These are phyloP conservation scores for Blastomyces parvus DNA, from an alignment of 2,329 filamentous ascomycete species.

Conservation along the genomic window DNA sequence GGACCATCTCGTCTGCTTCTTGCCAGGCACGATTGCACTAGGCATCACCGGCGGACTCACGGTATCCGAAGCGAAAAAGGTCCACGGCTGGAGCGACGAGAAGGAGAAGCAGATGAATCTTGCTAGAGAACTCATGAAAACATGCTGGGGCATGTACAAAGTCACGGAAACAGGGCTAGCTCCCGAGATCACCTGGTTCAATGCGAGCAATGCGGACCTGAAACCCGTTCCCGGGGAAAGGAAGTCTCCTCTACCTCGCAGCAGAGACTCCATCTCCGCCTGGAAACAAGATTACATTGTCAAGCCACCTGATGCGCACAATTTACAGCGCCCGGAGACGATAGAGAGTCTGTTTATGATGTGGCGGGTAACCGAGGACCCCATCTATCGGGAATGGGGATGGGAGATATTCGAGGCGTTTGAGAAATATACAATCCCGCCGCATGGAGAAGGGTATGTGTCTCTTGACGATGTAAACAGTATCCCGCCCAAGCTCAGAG, in stretches of 20 bases:
- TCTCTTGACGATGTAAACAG: slow-evolving; percentile 65
- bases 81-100: slow-evolving; percentile 61
- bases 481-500: slow-evolving; percentile 58
- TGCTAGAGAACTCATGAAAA: slow-evolving; percentile 84
- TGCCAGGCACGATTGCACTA: slow-evolving; percentile 90
- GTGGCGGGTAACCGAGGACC: slow-evolving; percentile 92
- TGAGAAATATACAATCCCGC: slow-evolving; percentile 58
- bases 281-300: slow-evolving; percentile 76
- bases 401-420: slow-evolving; percentile 98
- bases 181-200: slow-evolving; percentile 87
- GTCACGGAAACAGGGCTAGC: slow-evolving; percentile 84
- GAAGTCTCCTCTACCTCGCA: slow-evolving; percentile 19
- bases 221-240: slow-evolving; percentile 25
- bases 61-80: slow-evolving; percentile 63
- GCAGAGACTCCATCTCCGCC: slow-evolving; percentile 22
- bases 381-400: slow-evolving; percentile 86
- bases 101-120: slow-evolving; percentile 82
- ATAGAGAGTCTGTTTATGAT: slow-evolving; percentile 94
- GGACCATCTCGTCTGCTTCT: slow-evolving; percentile 96
- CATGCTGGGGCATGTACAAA: slow-evolving; percentile 97
- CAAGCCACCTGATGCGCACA: slow-evolving; percentile 76
- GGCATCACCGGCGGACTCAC: slow-evolving; percentile 71
- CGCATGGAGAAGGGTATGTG: slow-evolving; percentile 56
- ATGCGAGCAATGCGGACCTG: slow-evolving; percentile 45
- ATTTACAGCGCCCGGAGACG: slow-evolving; percentile 89